Conservation (phyloP, 805 yeast species). For the Saccharomycopsis oosterbeekiorum region DNA sequence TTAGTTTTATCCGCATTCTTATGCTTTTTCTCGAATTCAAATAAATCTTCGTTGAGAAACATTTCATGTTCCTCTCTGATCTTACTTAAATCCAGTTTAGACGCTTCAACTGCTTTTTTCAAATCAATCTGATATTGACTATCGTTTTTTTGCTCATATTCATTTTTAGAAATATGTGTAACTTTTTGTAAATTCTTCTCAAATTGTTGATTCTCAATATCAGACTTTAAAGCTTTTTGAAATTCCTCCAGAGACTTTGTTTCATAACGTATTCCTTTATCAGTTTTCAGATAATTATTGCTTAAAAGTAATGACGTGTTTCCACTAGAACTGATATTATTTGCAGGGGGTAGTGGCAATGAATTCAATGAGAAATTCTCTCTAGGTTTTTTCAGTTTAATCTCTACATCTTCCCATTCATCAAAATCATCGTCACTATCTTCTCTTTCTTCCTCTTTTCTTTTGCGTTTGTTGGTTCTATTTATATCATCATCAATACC, state of each 20-base stretch:
- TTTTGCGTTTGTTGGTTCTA: slow-evolving; percentile 17
- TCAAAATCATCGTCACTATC: slow-evolving; percentile 31
- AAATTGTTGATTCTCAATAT: slow-evolving; percentile 25
- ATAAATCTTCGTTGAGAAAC: slow-evolving; percentile 15
- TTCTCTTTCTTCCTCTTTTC: slow-evolving; percentile 18
- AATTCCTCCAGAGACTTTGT: slow-evolving; percentile 21
- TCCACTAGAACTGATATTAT: neutral
- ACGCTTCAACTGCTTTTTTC: slow-evolving; percentile 37
- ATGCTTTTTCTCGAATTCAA: slow-evolving; percentile 5
- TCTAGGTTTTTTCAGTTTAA: slow-evolving; percentile 23
- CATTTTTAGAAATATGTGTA: slow-evolving; percentile 18
- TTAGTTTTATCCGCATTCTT: neutral
- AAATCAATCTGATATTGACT: slow-evolving; percentile 21
- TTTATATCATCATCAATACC: slow-evolving; percentile 9
- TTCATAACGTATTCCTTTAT: slow-evolving; percentile 25
- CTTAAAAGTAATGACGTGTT: slow-evolving; percentile 2
- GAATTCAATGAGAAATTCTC: slow-evolving; percentile 35
- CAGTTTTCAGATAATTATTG: slow-evolving; percentile 16
- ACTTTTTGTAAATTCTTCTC: slow-evolving; percentile 8
- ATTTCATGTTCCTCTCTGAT: slow-evolving; percentile 20
- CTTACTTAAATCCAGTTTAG: slow-evolving; percentile 33
- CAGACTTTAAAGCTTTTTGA: slow-evolving; percentile 39
- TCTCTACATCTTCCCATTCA: slow-evolving; percentile 66
- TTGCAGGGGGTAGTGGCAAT: slow-evolving; percentile 29
- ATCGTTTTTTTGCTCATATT: slow-evolving; percentile 26